Evolutionary conservation across 768 basidiomycete genomes (phyloP).

Genomic region (Mycena haematopus): DNA sequence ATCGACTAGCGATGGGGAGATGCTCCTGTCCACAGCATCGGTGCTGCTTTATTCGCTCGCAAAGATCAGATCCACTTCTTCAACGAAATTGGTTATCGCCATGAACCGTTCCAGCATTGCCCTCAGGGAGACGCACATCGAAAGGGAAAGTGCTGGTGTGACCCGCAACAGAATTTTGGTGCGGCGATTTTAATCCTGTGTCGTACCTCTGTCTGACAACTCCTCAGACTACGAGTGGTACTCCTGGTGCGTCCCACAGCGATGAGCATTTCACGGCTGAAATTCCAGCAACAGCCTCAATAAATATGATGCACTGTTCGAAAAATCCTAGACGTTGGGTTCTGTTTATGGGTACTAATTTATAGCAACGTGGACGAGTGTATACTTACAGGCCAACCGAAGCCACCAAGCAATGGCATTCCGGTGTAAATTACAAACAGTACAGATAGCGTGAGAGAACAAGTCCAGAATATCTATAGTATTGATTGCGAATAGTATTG

Average conservation of each 20-base stretch:
- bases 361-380: neutral
- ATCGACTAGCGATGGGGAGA: slow-evolving; percentile 84
- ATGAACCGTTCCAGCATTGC: slow-evolving; percentile 95
- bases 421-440: slow-evolving; percentile 21
- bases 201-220: slow-evolving; percentile 5
- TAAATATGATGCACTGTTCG: slow-evolving; percentile 71
- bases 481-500: slow-evolving; percentile 96
- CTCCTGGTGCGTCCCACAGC: slow-evolving; percentile 52
- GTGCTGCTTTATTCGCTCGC: slow-evolving; percentile 85
- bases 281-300: slow-evolving; percentile 53
- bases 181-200: slow-evolving; percentile 32
- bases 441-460: slow-evolving; percentile 28
- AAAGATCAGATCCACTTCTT: slow-evolving; percentile 96
- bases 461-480: slow-evolving; percentile 45
- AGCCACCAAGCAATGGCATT: slow-evolving; percentile 4
- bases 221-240: slow-evolving; percentile 81
- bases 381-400: slow-evolving; percentile 8
- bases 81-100: slow-evolving; percentile 91
- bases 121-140: slow-evolving; percentile 77
- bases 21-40: slow-evolving; percentile 89
- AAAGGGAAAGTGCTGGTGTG: slow-evolving; percentile 88
- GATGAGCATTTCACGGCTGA: neutral
- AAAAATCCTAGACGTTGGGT: slow-evolving; percentile 23
- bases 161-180: slow-evolving; percentile 77
- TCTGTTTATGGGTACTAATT: slow-evolving; percentile 10